Evolutionary conservation across 2,329 filamentous ascomycete genomes (phyloP).

Genomic region (Colletotrichum simmondsii): DNA sequence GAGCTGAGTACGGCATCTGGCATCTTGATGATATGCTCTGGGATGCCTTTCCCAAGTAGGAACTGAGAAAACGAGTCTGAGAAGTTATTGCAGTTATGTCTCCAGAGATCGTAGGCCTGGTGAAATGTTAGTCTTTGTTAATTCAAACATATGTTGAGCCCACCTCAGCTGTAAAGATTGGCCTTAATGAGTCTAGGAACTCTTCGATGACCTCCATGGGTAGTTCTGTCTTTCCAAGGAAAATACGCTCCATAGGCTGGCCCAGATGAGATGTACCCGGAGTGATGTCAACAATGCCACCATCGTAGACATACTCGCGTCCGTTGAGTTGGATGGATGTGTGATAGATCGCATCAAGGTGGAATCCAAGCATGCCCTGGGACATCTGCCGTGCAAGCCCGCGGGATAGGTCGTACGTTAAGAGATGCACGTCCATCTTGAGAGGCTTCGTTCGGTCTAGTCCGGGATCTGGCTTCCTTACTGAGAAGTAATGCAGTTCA

Average conservation of each 20-base stretch:
- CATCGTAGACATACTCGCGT: conserved; percentile 92
- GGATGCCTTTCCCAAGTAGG: conserved; percentile 87
- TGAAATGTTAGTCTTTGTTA: not conserved
- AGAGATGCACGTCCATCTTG: conserved; percentile 79
- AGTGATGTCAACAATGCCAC: conserved; percentile 82
- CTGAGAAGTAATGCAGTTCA: not conserved
- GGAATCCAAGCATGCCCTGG: conserved; percentile 62
- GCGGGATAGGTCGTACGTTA: conserved; percentile 82
- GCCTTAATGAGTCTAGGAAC: conserved; percentile 85
- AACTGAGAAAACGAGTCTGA: conserved; percentile 93
- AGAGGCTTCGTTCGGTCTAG: conserved; percentile 7
- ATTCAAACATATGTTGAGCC: conserved; percentile 10
- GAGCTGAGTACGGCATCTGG: conserved; percentile 87
- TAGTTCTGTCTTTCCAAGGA: conserved; percentile 80
- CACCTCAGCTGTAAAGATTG: conserved; percentile 85
- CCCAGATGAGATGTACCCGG: conserved; percentile 91
- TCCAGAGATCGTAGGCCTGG: conserved; percentile 87
- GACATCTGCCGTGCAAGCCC: conserved; percentile 68
- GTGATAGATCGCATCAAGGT: conserved; percentile 94
- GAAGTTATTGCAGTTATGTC: conserved; percentile 98
- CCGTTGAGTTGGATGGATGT: conserved; percentile 87
- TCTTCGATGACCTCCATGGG: conserved; percentile 86
- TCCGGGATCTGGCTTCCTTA: not conserved
- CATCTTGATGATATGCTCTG: conserved; percentile 85
- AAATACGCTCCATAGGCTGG: conserved; percentile 79